A percentile compares a stretch with the other conserved stretches of the same genome.
phyloP scores from a whole-genome alignment of 208 protist species.

The Leishmania mexicana region DNA sequence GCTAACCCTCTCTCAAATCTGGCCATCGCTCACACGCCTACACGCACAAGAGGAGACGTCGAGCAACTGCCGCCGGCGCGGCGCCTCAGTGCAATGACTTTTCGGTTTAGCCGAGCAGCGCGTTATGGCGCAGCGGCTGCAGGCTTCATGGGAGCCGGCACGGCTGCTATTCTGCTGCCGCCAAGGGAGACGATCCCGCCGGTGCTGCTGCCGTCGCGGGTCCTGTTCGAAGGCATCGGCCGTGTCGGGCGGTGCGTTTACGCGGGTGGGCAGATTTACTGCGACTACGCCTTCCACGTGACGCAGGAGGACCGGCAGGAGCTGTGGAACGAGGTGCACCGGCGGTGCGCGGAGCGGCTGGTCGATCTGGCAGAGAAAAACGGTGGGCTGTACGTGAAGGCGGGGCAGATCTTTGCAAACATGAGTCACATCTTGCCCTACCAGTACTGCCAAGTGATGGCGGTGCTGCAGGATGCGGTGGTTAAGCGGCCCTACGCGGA shows the following conservation, averaged over 20 bases:
- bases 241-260: conserved; percentile 77
- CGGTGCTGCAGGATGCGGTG: conserved; percentile 83
- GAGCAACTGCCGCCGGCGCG: not conserved
- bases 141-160: conserved; percentile 27
- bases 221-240: conserved; percentile 81
- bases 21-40: not conserved
- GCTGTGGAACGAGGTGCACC: conserved; percentile 78
- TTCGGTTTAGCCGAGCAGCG: conserved; percentile 16
- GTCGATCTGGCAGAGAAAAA: conserved; percentile 82
- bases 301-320: conserved; percentile 41
- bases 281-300: conserved; percentile 77
- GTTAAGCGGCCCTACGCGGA: conserved; percentile 74
- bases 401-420: conserved; percentile 94
- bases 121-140: conserved; percentile 31
- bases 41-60: not conserved
- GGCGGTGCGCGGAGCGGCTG: conserved; percentile 72
- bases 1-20: not conserved
- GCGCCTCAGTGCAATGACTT: conserved; percentile 5
- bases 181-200: conserved; percentile 73
- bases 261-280: conserved; percentile 62
- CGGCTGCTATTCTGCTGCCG: conserved; percentile 48
- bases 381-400: conserved; percentile 95
- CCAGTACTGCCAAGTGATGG: conserved; percentile 88
- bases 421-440: conserved; percentile 93
- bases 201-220: conserved; percentile 62